Evolutionary conservation across 2,329 filamentous ascomycete species (phyloP), one percentile per base, ranked within the genome.

Genomic region (Acarospora socialis): DNA sequence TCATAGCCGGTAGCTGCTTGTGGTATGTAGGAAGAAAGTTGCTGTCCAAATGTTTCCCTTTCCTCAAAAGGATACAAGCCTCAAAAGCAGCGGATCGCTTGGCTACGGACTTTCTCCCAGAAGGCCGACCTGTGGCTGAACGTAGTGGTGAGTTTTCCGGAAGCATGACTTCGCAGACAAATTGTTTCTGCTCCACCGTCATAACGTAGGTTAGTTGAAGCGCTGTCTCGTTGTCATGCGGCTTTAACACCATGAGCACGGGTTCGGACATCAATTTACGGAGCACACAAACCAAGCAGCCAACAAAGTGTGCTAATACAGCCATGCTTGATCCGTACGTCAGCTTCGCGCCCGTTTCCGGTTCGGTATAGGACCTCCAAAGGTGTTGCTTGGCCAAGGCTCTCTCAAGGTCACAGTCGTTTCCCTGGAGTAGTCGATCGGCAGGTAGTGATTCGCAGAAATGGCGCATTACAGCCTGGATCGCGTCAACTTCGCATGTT

Each of bases 1-100:
- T 69, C 79, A 92, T 87, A 0, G 61, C 66, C 3, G 83, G 86
- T 0, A 90, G 61, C 22, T 66, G 64, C 48, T 78, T 87, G 13
- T 65, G 63, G 38, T 81, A 81, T 0, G 68, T 70, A 0, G 90
- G 81, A 34, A 81, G 68, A 2, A 95, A 63, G 48, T 83, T 61
- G 1, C 74, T 66, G 47, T 94, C 72, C 4, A 98, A 61, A 37
- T 77, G 73, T 2, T 69, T 68, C 32, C 68, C 66, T 36, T 70
- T 63, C 28, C 77, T 63, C 10, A 98, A 63, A 39, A 73, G 51
- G 2, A 83, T 51, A 47, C 86, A 94, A 30, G 79, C 72, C 46
- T 84, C 72, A 50, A 87, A 95, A 0, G 90, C 87, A 3, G 86
- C 87, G 0, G 86, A 82, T 42, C 81, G 82, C 52, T 90, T 92